Evolutionary conservation across 768 basidiomycete species (phyloP), one percentile per base, ranked within the genome.

Genomic region (Tulasnella sp.): DNA sequence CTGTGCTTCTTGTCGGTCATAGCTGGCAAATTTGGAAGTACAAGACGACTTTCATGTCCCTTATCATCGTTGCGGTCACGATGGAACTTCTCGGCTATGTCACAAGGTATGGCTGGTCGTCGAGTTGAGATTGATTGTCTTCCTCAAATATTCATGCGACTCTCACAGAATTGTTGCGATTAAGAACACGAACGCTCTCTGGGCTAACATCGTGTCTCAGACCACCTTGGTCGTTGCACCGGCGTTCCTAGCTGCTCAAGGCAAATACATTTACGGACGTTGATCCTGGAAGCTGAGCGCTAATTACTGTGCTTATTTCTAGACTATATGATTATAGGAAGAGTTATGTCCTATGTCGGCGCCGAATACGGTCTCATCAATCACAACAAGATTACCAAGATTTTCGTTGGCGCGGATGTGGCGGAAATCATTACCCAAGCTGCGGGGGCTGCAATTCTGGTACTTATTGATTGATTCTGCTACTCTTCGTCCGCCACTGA

Each of bases 271-370:
- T 1, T 22, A 59, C 12, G 26, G 9, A 32, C 32, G 52, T 5
- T 22, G 26, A 29, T 11, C 26, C 3, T 6, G 26, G 11, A 8
- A 11, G 29, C 11, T 29, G 22, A 32, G 12, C 32, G 14, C 22
- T 22, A 8, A 22, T 1, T 12, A 26, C 32, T 32, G 1, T 12
- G 17, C 9, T 19, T 22, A 19, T 52, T 8, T 26, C 9, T 22
- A 71, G 72, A 63, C 19, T 75, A 73, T 67, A 75, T 75, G 74
- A 69, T 75, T 8, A 64, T 73, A 1, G 74, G 74, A 11, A 32
- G 74, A 19, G n/a, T 75, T 36, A 75, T 75, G 59, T 39, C 73
- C 6, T 75, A 69, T 40, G 52, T 75, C 29, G 74, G 74, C 22
- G 14, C 37, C 7, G 67, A 66, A 16, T 72, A 17, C 52, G 41